Conservation (phyloP, 306 rosid species). For the Castanopsis chinensis region DNA sequence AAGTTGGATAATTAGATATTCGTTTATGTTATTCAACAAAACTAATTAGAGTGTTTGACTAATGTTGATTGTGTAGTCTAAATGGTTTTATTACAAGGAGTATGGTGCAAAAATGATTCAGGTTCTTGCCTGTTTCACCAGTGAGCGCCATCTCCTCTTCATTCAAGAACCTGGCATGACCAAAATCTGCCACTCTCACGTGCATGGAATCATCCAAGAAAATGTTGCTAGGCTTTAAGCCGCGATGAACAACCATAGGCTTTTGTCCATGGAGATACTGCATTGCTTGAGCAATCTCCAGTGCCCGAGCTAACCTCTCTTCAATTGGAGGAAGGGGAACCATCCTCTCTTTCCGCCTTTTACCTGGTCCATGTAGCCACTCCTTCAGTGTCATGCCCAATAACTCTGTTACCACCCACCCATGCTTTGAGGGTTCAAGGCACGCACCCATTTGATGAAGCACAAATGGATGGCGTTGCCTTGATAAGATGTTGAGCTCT, state of each 20-base stretch:
- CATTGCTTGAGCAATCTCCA: constrained; percentile 75
- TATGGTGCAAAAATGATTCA: neutral
- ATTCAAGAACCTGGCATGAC: constrained; percentile 70
- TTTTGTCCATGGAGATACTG: constrained; percentile 79
- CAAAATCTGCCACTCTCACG: constrained; percentile 70
- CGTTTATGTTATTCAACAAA: too few species aligned
- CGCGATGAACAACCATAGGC: constrained; percentile 69
- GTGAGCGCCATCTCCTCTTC: constrained; percentile 60
- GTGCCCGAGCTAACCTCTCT: constrained; percentile 49
- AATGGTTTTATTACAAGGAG: too few species aligned
- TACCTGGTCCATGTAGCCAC: constrained; percentile 74
- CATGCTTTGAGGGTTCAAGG: constrained; percentile 65
- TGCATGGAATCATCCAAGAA: constrained; percentile 62
- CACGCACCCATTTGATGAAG: constrained; percentile 80
- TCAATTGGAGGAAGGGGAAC: constrained; percentile 46
- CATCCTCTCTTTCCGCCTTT: constrained; percentile 35
- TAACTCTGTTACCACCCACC: constrained; percentile 70
- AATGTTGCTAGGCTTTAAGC: constrained; percentile 69
- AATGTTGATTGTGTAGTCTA: too few species aligned
- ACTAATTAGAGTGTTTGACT: too few species aligned
- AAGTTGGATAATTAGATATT: too few species aligned
- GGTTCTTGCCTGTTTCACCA: constrained; percentile 42
- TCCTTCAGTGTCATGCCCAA: constrained; percentile 52
- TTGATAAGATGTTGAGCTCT: constrained; percentile 61
- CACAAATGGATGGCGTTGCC: constrained; percentile 67